phyloP scores from a whole-genome alignment of 352 stramenopile genomes.

The Phytophthora brassicae region DNA sequence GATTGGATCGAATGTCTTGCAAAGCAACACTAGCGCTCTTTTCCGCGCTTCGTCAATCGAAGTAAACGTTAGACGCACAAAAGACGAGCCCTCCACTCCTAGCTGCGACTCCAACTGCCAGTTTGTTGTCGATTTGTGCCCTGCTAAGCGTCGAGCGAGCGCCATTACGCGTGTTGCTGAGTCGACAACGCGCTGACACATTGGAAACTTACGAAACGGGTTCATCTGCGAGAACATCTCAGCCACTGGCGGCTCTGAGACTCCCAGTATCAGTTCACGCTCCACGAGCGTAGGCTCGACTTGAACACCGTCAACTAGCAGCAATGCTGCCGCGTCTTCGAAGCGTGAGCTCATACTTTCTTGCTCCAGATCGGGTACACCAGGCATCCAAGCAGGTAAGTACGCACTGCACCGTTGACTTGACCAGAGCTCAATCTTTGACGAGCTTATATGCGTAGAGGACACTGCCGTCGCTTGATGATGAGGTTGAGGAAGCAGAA shows the following conservation, averaged over 20 bases:
- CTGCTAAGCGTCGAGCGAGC: constrained; percentile 38
- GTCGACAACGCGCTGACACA: constrained; percentile 37
- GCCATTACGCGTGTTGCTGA: constrained; percentile 48
- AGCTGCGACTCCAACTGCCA: constrained; percentile 35
- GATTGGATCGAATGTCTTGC: constrained; percentile 77
- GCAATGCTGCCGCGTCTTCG: constrained; percentile 50
- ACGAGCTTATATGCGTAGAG: constrained; percentile 22
- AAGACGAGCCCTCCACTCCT: constrained; percentile 40
- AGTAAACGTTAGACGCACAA: constrained; percentile 72
- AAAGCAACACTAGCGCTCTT: constrained; percentile 63
- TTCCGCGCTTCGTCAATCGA: constrained; percentile 70
- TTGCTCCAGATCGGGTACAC: constrained; percentile 47
- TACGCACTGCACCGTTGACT: constrained; percentile 55
- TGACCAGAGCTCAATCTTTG: constrained; percentile 41
- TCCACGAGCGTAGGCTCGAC: constrained; percentile 64
- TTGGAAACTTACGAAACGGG: constrained; percentile 41
- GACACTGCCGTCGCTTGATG: constrained; percentile 14
- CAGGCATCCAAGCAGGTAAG: constrained; percentile 64
- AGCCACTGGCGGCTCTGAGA: constrained; percentile 18
- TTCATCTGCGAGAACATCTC: constrained; percentile 40
- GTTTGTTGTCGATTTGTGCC: constrained; percentile 26
- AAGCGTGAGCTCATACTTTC: constrained; percentile 59
- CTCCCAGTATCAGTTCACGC: constrained; percentile 52
- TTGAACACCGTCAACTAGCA: constrained; percentile 58
- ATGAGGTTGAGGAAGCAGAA: constrained; percentile 29